Evolutionary conservation across 1,284 basidiomycete genomes (phyloP).

Genomic region (Ceratobasidium papillatum): DNA sequence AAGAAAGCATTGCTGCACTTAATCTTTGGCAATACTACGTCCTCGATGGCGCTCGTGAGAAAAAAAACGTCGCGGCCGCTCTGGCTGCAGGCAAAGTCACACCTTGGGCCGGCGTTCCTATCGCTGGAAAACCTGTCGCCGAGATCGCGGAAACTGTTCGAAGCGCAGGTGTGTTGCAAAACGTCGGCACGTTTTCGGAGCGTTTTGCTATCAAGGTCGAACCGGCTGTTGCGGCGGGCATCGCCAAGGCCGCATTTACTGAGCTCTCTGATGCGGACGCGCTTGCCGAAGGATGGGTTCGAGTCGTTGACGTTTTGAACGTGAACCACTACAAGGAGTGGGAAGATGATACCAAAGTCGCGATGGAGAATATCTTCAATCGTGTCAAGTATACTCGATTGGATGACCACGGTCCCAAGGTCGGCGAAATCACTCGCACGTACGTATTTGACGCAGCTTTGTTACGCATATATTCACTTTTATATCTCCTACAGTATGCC

Average conservation of each 20-base stretch:
- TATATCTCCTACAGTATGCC: conserved; percentile 65
- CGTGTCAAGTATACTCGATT: conserved; percentile 82
- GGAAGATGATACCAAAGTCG: conserved; percentile 80
- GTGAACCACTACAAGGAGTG: conserved; percentile 86
- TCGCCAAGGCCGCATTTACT: conserved; percentile 74
- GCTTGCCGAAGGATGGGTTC: conserved; percentile 75
- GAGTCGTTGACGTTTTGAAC: conserved; percentile 85
- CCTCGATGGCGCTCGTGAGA: conserved; percentile 73
- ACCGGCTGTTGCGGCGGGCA: conserved; percentile 66
- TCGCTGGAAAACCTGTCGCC: conserved; percentile 67
- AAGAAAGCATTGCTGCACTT: conserved; percentile 66
- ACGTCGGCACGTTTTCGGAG: conserved; percentile 66
- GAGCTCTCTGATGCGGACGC: conserved; percentile 62
- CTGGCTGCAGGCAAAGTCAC: conserved; percentile 52
- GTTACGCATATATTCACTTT: conserved; percentile 21
- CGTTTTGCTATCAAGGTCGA: conserved; percentile 76
- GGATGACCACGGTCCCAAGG: conserved; percentile 81
- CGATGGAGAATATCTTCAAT: conserved; percentile 77
- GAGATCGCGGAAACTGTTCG: conserved; percentile 74
- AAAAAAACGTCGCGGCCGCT: conserved; percentile 62
- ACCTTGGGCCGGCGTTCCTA: conserved; percentile 65
- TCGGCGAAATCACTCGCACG: conserved; percentile 82
- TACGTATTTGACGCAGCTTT: conserved; percentile 54
- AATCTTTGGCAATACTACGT: conserved; percentile 94
- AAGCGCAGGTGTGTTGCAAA: conserved; percentile 63